These are phyloP conservation scores for Vachellia collinsii DNA, from an alignment of 306 rosid genomes.

Conservation along the genomic window DNA sequence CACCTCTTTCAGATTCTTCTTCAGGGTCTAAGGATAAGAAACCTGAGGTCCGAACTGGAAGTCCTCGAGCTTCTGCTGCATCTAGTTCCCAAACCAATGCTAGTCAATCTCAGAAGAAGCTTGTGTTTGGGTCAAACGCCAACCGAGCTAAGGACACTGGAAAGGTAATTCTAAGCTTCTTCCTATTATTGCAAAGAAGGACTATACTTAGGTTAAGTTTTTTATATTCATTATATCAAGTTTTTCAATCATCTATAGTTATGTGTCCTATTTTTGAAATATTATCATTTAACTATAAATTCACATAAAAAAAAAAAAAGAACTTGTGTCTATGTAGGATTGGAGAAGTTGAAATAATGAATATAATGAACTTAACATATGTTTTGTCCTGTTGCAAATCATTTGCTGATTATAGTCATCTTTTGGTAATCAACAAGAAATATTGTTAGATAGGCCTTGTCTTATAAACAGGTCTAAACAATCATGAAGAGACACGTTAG, in stretches of 20 bases:
- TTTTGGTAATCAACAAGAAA: not conserved
- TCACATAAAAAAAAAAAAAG: no score
- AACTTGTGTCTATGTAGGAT: no score
- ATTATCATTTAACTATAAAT: no score
- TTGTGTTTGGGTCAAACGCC: slow-evolving; percentile 83
- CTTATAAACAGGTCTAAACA: not conserved
- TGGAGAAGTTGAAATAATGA: no score
- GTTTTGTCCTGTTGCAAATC: not conserved
- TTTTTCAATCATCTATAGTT: no score
- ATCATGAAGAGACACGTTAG: not conserved
- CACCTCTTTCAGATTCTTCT: slow-evolving; percentile 58
- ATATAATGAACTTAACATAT: no score
- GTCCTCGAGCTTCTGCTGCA: slow-evolving; percentile 58
- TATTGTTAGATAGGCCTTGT: not conserved
- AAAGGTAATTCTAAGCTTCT: slow-evolving; percentile 57
- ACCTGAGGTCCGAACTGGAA: slow-evolving; percentile 46
- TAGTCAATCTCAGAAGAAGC: slow-evolving; percentile 86
- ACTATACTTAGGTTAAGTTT: no score
- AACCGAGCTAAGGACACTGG: slow-evolving; percentile 59
- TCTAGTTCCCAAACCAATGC: slow-evolving; percentile 65
- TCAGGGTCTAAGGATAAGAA: slow-evolving; percentile 61
- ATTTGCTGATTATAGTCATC: slow-evolving; percentile 3
- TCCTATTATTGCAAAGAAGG: not conserved
- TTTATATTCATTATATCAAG: no score
- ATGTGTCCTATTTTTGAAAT: no score